Conservation (phyloP, 805 yeast genomes). For the Starmerella bombicola region DNA sequence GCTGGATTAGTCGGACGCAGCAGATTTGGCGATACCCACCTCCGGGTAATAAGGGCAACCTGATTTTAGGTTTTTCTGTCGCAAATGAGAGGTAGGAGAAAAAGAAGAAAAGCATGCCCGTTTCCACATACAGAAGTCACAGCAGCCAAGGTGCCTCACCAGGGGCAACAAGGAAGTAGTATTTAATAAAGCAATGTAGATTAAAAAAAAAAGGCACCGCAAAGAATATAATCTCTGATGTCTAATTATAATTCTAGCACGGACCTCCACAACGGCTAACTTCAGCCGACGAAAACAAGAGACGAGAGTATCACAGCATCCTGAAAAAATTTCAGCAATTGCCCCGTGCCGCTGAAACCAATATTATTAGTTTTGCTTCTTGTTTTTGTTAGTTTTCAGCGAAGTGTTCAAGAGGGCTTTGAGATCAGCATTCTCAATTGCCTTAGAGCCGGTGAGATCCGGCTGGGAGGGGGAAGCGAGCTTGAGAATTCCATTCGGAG, state of each 20-base stretch:
- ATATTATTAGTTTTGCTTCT: conserved; percentile 22
- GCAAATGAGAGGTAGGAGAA: too few species aligned
- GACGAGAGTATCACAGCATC: not conserved
- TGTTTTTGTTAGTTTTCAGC: conserved; percentile 39
- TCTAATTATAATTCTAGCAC: not conserved
- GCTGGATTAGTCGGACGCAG: too few species aligned
- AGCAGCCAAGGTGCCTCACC: too few species aligned
- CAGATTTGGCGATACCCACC: too few species aligned
- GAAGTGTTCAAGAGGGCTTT: conserved; percentile 36
- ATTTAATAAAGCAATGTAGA: not conserved
- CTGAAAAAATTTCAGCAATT: conserved; percentile 12
- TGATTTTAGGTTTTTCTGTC: too few species aligned
- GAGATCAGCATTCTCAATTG: conserved; percentile 38
- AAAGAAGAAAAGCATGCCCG: too few species aligned
- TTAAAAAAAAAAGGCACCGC: not conserved
- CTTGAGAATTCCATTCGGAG: conserved; percentile 58
- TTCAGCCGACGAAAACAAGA: not conserved
- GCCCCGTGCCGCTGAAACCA: too few species aligned
- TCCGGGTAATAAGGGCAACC: too few species aligned
- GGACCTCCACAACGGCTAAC: not conserved
- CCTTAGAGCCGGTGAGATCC: conserved; percentile 43
- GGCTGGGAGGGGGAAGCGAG: conserved; percentile 42
- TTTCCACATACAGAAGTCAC: too few species aligned
- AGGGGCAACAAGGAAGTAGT: too few species aligned
- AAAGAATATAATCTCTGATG: not conserved